phyloP scores from a whole-genome alignment of 352 stramenopile genomes.

The Globisporangium ultimum region DNA sequence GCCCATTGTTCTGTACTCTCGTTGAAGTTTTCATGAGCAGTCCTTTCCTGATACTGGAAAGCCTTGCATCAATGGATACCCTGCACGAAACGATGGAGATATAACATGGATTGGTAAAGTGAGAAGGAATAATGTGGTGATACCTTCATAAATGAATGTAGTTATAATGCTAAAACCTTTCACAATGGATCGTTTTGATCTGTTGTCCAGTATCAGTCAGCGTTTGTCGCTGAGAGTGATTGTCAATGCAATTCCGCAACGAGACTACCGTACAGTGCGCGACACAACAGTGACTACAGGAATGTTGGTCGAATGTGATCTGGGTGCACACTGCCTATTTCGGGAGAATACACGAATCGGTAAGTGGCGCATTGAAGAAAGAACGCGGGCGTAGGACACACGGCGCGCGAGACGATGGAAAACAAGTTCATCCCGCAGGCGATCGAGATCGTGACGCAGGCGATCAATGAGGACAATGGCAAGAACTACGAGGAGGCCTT shows the following conservation, averaged over 20 bases:
- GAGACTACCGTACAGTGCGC: background rate
- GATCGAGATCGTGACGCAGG: slow-evolving; percentile 86
- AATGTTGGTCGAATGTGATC: slow-evolving; percentile 2
- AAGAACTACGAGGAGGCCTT: slow-evolving; percentile 90
- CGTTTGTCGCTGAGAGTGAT: too few species aligned
- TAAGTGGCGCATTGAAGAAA: background rate
- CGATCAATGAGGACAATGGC: slow-evolving; percentile 87
- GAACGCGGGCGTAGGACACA: background rate
- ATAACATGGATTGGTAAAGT: too few species aligned
- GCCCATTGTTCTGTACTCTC: slow-evolving; percentile 32
- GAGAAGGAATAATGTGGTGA: too few species aligned
- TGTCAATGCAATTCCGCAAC: too few species aligned
- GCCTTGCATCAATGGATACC: too few species aligned
- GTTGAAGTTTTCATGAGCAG: slow-evolving; percentile 20
- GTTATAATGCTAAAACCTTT: too few species aligned
- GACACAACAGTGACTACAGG: background rate
- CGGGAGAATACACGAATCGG: background rate
- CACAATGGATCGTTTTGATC: too few species aligned
- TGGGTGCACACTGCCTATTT: background rate
- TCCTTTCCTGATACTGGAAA: background rate
- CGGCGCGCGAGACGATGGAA: slow-evolving; percentile 45
- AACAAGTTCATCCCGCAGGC: slow-evolving; percentile 91
- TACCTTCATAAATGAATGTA: too few species aligned
- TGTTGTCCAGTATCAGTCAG: too few species aligned
- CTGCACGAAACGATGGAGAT: too few species aligned